Evolutionary conservation across 768 basidiomycete species (phyloP).

Genomic region (Lactarius trivialis): DNA sequence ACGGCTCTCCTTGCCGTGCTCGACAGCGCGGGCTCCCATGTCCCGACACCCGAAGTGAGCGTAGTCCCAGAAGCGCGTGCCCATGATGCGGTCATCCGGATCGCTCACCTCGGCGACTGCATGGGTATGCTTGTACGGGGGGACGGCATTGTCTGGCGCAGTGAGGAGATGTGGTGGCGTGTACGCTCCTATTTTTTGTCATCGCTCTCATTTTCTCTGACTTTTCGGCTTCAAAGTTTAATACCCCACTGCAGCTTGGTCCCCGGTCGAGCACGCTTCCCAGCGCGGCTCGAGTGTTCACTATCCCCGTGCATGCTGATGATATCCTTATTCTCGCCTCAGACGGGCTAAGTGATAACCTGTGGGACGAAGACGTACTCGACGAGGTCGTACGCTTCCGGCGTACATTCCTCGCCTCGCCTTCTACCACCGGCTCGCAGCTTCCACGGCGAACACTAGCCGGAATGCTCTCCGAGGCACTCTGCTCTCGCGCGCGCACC

Average conservation of each 20-base stretch:
- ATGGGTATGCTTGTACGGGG: constrained; percentile 81
- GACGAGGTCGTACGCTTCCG: constrained; percentile 70
- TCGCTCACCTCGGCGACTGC: constrained; percentile 85
- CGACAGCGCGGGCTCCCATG: constrained; percentile 29
- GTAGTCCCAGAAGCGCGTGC: constrained; percentile 31
- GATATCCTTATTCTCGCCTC: constrained; percentile 77
- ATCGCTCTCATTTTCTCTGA: not conserved
- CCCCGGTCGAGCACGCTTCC: constrained; percentile 57
- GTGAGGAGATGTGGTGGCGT: constrained; percentile 90
- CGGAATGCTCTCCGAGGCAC: constrained; percentile 67
- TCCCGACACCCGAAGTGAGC: constrained; percentile 34
- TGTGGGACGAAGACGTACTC: constrained; percentile 83
- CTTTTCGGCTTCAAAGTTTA: constrained; percentile 36
- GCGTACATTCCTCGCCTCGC: constrained; percentile 28
- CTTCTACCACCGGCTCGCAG: constrained; percentile 5
- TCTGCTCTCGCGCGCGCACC: constrained; percentile 69
- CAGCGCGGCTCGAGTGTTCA: constrained; percentile 60
- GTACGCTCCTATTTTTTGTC: constrained; percentile 34
- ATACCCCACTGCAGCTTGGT: constrained; percentile 60
- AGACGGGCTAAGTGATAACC: constrained; percentile 79
- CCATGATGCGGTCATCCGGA: constrained; percentile 57
- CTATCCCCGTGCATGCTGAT: constrained; percentile 59
- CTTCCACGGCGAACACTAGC: constrained; percentile 52
- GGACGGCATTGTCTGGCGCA: constrained; percentile 75
- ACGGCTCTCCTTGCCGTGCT: constrained; percentile 64